These are phyloP conservation scores for Phytopythium delawarense DNA, from an alignment of 352 stramenopile genomes.

Conservation along the genomic window DNA sequence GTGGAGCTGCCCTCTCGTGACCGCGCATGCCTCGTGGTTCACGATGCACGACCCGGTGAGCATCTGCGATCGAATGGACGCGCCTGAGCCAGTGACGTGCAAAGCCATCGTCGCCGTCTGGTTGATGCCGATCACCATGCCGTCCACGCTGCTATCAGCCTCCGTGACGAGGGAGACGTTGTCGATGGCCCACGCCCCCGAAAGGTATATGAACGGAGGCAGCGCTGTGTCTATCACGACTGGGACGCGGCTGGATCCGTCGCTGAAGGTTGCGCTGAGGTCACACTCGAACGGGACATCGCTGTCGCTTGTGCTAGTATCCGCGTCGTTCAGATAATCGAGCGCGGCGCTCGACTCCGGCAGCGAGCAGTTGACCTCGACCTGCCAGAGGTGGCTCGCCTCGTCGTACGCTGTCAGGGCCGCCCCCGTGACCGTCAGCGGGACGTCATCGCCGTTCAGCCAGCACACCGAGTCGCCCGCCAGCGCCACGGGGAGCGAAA, in stretches of 20 bases:
- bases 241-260: neutral
- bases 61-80: conserved; percentile 6
- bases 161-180: conserved; percentile 3
- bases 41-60: conserved; percentile 27
- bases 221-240: conserved; percentile 4
- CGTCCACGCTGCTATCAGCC: too few relatives aligned
- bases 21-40: conserved; percentile 26
- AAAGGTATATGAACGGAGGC: conserved; percentile 7
- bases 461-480: conserved; percentile 4
- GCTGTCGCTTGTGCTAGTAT: neutral
- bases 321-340: neutral
- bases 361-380: conserved; percentile 7
- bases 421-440: conserved; percentile 3
- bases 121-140: neutral
- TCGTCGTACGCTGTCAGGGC: neutral
- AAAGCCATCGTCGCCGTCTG: conserved; percentile 4
- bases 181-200: conserved; percentile 7
- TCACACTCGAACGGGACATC: conserved; percentile 3
- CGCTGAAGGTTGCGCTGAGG: neutral
- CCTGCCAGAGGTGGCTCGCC: conserved; percentile 1
- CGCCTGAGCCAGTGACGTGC: conserved; percentile 1
- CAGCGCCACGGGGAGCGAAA: neutral
- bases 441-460: conserved; percentile 3
- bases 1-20: conserved; percentile 22
- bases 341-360: conserved; percentile 3